Percentiles rank a stretch among this genome's conserved stretches.
Evolutionary conservation across 2,329 filamentous ascomycete species (phyloP).

Genomic region (Aaosphaeria arxii): DNA sequence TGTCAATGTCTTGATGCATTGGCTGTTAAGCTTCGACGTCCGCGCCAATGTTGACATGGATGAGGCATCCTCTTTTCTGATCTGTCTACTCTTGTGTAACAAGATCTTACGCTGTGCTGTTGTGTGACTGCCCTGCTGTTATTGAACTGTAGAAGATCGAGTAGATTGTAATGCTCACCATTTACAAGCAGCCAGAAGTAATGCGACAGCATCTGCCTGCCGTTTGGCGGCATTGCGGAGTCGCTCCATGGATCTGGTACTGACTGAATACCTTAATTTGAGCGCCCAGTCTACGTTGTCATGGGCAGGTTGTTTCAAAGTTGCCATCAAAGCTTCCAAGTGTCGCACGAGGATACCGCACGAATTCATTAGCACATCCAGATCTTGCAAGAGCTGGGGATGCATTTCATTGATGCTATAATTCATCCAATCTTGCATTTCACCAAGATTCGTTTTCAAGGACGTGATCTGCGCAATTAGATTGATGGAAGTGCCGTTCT

Average conservation of each 20-base stretch:
- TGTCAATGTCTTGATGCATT: conserved; percentile 24
- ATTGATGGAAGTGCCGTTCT: conserved; percentile 30
- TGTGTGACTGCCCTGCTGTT: conserved; percentile 18
- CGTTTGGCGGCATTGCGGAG: conserved; percentile 28
- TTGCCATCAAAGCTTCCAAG: conserved; percentile 20
- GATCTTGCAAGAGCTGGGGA: conserved; percentile 31
- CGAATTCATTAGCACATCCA: conserved; percentile 31
- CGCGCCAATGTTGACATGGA: conserved; percentile 24
- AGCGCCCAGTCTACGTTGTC: conserved; percentile 30
- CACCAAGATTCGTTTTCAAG: conserved; percentile 30
- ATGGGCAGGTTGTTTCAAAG: conserved; percentile 27
- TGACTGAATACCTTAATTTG: conserved; percentile 29
- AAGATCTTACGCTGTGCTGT: conserved; percentile 36
- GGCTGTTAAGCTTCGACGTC: conserved; percentile 26
- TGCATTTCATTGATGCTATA: conserved; percentile 32
- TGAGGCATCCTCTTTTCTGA: conserved; percentile 29
- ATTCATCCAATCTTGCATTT: conserved; percentile 34
- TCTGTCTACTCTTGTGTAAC: conserved; percentile 34
- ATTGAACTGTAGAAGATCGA: no score
- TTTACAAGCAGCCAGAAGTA: conserved; percentile 13
- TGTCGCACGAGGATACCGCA: conserved; percentile 28
- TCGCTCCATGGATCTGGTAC: conserved; percentile 28
- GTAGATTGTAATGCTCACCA: conserved; percentile 6
- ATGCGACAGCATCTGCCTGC: conserved; percentile 31
- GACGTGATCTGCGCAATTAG: conserved; percentile 35